Base-by-base conservation (phyloP, 305 asterid species). In the Fraxinus floribunda region DNA sequence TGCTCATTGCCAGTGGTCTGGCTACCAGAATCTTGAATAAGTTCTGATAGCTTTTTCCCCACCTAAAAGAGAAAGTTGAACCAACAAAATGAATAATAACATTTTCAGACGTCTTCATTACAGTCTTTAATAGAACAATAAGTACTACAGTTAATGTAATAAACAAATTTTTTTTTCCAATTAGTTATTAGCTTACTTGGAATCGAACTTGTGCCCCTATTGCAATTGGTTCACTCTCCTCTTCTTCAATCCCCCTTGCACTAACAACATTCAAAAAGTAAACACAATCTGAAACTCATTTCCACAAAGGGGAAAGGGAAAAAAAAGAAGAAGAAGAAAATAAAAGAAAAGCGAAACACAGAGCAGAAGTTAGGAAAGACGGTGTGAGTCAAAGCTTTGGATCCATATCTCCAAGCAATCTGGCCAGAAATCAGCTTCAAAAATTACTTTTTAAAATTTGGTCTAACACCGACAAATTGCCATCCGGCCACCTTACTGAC, bases 21-120 rank as follows among this genome's bases (percentile, higher is more conserved):
- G 83, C 91, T 88, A 71, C 99, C 99, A 74, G 93, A 92, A 89
- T 97, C 99, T 75, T 98, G 94, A 84, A 97, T 97, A 82, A 95
- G 98, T 87, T 97, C 99, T 29, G 98, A 95, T 38, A 97, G 91
- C 83, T 94, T 94, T 86, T 91, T 92, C 24, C 98, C 98, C 72
- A 97, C 98, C 99, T 97, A 81, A 86, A 88, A 85, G 41, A 86
- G 70, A 83, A 85, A 76, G 36, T 64, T 35, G 57, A 77, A 46
- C 79, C 10, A 32, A 83, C 30, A 77, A 55, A 36, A 82, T 2
- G 70, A 55, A 55, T 55, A 55, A 55, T 1, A 60, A 60, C 70
- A 60, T 60, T 60, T 60, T 60, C 70, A 57, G 4, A 60, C 0
- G 29, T 18, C 70, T 60, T 60, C 70, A 7, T 60, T 60, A 15